Evolutionary conservation across 1,284 basidiomycete genomes (phyloP), one percentile per base, ranked within the genome.

Genomic region (Quambalaria eucalypti): DNA sequence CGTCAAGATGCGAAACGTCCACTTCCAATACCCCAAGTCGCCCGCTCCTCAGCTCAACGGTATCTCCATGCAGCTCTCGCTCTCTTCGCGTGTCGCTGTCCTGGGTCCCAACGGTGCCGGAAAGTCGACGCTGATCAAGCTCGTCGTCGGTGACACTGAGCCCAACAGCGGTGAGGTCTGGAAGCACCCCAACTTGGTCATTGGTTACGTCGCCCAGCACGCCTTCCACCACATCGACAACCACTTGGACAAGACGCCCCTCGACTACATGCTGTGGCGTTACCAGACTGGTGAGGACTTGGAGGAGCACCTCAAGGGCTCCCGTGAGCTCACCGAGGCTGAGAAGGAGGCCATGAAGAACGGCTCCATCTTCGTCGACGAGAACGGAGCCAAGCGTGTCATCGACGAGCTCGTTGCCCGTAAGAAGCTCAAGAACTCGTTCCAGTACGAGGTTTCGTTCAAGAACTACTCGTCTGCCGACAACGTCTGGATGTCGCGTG

Each of bases 191-290:
- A 75, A 75, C 64, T 57, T 75, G 67, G 73, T 75, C 63, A 74
- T 75, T 48, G 73, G 73, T 29, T 75, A 75, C 69, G 73, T 75
- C 44, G 73, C 73, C 52, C 73, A 75, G 66, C 73, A 75, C 69
- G 73, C 73, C 14, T 75, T 75, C 73, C 73, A 75, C 71, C 73
- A 75, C 69, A 75, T 75, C 31, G 73, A 75, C 71, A 69, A 75
- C 65, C 73, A 75, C 65, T 66, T 75, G 28, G 73, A 75, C 68
- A 75, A 73, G 67, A 75, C 73, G 10, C 73, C 73, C 2, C 63
- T 75, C 46, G 73, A 75, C 64, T 75, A 75, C 71, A 75, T 75
- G 73, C 70, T 74, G 52, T 75, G 73, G 73, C 73, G 73, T 48
- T 75, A 75, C 73, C 73, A 75, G 70, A 75, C 73, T 40, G 73